phyloP scores from a whole-genome alignment of 345 rosid species.

The Punica granatum region DNA sequence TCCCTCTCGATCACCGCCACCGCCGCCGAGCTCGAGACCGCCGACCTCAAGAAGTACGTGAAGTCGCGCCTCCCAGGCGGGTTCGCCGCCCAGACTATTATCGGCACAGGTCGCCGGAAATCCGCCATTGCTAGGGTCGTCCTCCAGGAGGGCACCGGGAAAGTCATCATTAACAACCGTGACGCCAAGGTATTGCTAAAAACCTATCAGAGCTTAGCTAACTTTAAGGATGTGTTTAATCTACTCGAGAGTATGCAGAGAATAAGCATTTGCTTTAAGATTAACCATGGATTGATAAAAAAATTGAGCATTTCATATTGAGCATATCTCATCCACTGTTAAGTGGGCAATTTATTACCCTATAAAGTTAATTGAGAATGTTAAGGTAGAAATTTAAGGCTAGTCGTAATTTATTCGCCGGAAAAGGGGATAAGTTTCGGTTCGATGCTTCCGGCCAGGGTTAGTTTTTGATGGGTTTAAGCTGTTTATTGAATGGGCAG shows the following conservation, averaged over 20 bases:
- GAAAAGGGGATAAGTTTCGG: too few species aligned
- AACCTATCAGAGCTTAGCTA: background rate
- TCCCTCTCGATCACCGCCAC: constrained; percentile 45
- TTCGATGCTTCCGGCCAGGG: too few species aligned
- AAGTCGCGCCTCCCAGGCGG: constrained; percentile 91
- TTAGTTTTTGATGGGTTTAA: background rate
- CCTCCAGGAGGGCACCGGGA: constrained; percentile 88
- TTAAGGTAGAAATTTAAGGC: too few species aligned
- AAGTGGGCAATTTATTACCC: too few species aligned
- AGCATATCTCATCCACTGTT: too few species aligned
- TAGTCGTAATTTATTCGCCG: too few species aligned
- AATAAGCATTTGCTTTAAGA: background rate
- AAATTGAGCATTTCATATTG: too few species aligned
- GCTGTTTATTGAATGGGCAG: background rate
- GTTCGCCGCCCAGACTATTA: constrained; percentile 75
- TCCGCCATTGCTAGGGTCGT: constrained; percentile 90
- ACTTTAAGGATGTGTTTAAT: too few species aligned
- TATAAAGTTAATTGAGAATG: too few species aligned
- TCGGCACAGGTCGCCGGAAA: constrained; percentile 89
- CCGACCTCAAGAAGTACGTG: constrained; percentile 60
- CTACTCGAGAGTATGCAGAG: too few species aligned
- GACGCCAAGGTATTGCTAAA: constrained; percentile 53
- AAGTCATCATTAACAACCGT: constrained; percentile 76
- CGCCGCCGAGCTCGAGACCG: constrained; percentile 41
- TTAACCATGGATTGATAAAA: background rate